A percentile compares a stretch with the other conserved stretches of the same genome.
Evolutionary conservation across 2,329 filamentous ascomycete species (phyloP).

Genomic region (Cordyceps cateniannulata): DNA sequence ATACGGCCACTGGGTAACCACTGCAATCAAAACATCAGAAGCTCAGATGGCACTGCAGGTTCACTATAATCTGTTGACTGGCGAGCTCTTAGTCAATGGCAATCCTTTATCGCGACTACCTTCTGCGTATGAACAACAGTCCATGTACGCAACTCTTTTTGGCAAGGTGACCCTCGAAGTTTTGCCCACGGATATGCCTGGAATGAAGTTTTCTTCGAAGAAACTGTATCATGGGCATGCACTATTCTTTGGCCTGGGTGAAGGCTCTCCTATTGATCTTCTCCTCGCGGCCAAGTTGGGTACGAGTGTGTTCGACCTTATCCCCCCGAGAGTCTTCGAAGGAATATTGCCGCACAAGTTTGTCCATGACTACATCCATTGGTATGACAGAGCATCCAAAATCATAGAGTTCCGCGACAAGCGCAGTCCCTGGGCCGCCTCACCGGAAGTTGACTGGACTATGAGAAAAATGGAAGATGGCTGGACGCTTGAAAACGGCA

Average conservation of each 20-base stretch:
- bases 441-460: not conserved
- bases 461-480: not conserved
- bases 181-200: not conserved
- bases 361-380: not conserved
- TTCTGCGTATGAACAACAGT: not conserved
- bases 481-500: not conserved
- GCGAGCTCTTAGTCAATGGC: slow-evolving; percentile 6
- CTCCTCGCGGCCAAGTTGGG: not conserved
- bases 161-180: not conserved
- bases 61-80: slow-evolving; percentile 11
- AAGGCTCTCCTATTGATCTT: not conserved
- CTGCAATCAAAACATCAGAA: not conserved
- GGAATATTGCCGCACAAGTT: not conserved
- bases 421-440: not conserved
- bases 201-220: slow-evolving; percentile 1
- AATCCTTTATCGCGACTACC: not conserved
- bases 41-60: too few relatives aligned
- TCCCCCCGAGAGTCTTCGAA: not conserved
- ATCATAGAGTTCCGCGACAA: not conserved
- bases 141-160: not conserved
- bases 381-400: not conserved
- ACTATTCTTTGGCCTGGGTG: not conserved
- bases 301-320: not conserved
- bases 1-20: not conserved
- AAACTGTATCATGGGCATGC: not conserved